Evolutionary conservation across 2,329 filamentous ascomycete genomes (phyloP), one percentile per base, ranked within the genome.

Genomic region (Colletotrichum sp.): DNA sequence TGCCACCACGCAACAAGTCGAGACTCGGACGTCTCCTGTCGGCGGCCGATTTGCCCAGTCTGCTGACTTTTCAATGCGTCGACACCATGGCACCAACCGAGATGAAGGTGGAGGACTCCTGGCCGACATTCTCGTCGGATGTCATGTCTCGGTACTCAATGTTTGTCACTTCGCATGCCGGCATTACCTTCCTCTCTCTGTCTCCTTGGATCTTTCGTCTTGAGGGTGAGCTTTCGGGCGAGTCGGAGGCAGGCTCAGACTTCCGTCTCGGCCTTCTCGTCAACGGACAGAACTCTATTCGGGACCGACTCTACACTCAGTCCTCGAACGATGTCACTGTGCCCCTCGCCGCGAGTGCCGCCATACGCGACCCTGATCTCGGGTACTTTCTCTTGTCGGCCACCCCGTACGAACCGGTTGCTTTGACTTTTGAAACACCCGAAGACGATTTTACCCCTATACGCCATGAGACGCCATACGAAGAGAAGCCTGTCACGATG

Each of bases 81-180:
- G 92, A 93, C 78, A 91, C 90, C 5, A 88, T 92, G 80, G 88
- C 85, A 69, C 85, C 87, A 0, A 83, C 87, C 8, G 92, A 93
- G 81, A 86, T 91, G 60, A 89, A 84, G 73, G 44, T 52, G n/a
- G 87, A 90, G 52, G 89, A 89, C 59, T 88, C 87, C 78, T 93
- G 92, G 92, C 92, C 92, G 8, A 88, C 92, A 52, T 93, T 93
- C 79, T 93, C 90, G 78, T 81, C 86, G 8, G 92, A 93, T 78
- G 88, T 90, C 71, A 90, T 88, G 55, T 93, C 92, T 6, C 88
- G 91, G 39, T 93, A 93, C 81, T 89, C 87, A 16, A 92, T 93
- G 79, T 93, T 90, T 77, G 86, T 93, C 69, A 93, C 92, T 0
- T 89, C 93, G 77, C 88, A 91, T 52, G 89, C 88, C 7, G 91